Percentiles rank a stretch among this genome's conserved stretches.
These are phyloP conservation scores for Neoboletus magnificus DNA, from an alignment of 768 basidiomycete species.

Conservation along the genomic window DNA sequence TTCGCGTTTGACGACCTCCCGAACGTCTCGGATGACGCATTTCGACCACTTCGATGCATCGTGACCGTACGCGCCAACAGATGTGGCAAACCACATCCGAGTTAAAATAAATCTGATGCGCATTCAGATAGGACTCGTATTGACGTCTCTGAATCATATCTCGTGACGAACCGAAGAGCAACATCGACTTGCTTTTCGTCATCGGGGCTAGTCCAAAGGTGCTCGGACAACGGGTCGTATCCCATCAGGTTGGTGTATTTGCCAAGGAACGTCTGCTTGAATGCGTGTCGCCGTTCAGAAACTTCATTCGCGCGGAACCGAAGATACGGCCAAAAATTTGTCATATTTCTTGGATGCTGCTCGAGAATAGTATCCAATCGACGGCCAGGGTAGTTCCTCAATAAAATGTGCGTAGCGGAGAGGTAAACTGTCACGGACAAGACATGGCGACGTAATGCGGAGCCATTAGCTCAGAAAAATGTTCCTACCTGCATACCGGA, in stretches of 20 bases:
- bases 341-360: constrained; percentile 42
- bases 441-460: neutral
- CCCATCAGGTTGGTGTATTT: constrained; percentile 27
- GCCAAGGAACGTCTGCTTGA: constrained; percentile 51
- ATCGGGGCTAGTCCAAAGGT: constrained; percentile 60
- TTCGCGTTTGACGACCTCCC: constrained; percentile 52
- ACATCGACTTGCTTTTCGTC: constrained; percentile 53
- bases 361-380: constrained; percentile 42
- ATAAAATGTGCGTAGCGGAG: constrained; percentile 52
- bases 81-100: constrained; percentile 59
- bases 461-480: neutral
- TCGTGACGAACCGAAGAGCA: constrained; percentile 48
- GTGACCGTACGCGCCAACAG: constrained; percentile 41
- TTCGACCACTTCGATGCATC: constrained; percentile 34
- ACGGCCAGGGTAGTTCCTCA: constrained; percentile 44
- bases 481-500: constrained; percentile 58
- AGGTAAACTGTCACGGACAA: constrained; percentile 49
- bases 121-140: neutral
- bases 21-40: constrained; percentile 43
- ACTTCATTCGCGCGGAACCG: constrained; percentile 46
- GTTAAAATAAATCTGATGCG: constrained; percentile 58
- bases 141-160: neutral
- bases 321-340: constrained; percentile 75
- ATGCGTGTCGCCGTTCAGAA: constrained; percentile 35
- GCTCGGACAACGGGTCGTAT: constrained; percentile 37